Base-by-base conservation (phyloP, 805 yeast species). In the Yarrowia hollandica region DNA sequence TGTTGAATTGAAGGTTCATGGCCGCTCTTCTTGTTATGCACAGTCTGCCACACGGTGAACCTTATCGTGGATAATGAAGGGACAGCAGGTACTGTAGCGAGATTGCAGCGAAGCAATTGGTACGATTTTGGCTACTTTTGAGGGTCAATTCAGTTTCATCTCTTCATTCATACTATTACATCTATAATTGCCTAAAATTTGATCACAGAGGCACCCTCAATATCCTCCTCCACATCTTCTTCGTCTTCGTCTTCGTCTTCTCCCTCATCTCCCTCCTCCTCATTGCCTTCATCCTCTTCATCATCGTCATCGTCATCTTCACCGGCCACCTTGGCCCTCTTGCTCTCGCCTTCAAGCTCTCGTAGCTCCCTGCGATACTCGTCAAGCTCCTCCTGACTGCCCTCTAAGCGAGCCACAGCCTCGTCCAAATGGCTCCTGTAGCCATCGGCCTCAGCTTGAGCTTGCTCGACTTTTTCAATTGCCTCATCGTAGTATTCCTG, bases 151-250 rank as follows among this genome's bases (percentile, higher is more conserved):
- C n/a, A n/a, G n/a, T n/a, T n/a, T n/a, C n/a, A n/a, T n/a, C n/a
- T n/a, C n/a, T n/a, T n/a, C n/a, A n/a, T n/a, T n/a, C n/a, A n/a
- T n/a, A n/a, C n/a, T n/a, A n/a, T n/a, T n/a, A n/a, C n/a, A n/a
- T n/a, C n/a, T n/a, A n/a, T n/a, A n/a, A n/a, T n/a, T n/a, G n/a
- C n/a, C 33, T 41, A 41, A 41, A 41, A 41, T 33, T 26, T 41
- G 48, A 41, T 41, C 12, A 41, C 48, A 4, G 33, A 41, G 22
- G 48, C 33, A 7, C 48, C 48, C 15, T 41, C 48, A 26, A 41
- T 26, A 30, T 22, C 44, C n/a, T 39, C 44, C 7, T 38, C 42
- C 1, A n/a, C n/a, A 1, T n/a, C 18, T 2, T 38, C 46, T 5
- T 23, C 31, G 1, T 41, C 48, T 1, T 26, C 48, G 3, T 26